These are phyloP conservation scores for Pholiota adiposa DNA, from an alignment of 1,284 basidiomycete genomes.

Conservation along the genomic window DNA sequence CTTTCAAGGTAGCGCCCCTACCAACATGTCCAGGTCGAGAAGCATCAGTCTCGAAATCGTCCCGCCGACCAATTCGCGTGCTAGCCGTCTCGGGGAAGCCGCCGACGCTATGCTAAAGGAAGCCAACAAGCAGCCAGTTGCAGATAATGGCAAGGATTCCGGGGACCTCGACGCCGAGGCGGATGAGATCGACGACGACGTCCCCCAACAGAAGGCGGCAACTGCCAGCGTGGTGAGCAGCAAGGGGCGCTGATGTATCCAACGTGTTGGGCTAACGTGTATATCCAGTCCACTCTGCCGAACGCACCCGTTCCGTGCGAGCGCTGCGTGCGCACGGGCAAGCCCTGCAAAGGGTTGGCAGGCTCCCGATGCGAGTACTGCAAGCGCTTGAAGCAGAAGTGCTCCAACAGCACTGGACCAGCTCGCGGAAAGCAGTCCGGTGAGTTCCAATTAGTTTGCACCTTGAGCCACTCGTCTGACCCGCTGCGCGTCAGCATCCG, in stretches of 20 bases:
- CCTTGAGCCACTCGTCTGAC: conserved; percentile 5
- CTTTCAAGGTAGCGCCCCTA: conserved; percentile 11
- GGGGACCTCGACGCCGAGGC: conserved; percentile 29
- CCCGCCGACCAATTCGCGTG: conserved; percentile 24
- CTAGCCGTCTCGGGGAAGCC: conserved; percentile 29
- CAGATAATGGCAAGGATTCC: conserved; percentile 22
- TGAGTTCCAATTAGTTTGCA: conserved; percentile 21
- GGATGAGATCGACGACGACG: conserved; percentile 29
- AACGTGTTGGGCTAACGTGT: conserved; percentile 13
- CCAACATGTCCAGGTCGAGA: conserved; percentile 30
- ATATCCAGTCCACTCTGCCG: conserved; percentile 31
- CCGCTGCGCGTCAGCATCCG: conserved; percentile 1
- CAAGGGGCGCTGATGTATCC: conserved; percentile 16
- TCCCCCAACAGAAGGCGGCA: conserved; percentile 15
- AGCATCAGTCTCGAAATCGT: conserved; percentile 32
- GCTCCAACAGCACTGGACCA: conserved; percentile 45
- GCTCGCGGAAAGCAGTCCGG: conserved; percentile 41
- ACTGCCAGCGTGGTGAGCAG: conserved; percentile 21
- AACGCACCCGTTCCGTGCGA: conserved; percentile 45
- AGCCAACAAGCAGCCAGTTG: conserved; percentile 26
- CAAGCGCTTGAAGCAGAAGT: conserved; percentile 46
- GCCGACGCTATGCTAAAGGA: conserved; percentile 35
- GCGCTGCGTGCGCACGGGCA: conserved; percentile 43
- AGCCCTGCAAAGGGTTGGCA: conserved; percentile 42
- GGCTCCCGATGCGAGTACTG: conserved; percentile 47